These are phyloP conservation scores for Crithidia fasciculata DNA, from an alignment of 208 protist genomes.

Conservation along the genomic window DNA sequence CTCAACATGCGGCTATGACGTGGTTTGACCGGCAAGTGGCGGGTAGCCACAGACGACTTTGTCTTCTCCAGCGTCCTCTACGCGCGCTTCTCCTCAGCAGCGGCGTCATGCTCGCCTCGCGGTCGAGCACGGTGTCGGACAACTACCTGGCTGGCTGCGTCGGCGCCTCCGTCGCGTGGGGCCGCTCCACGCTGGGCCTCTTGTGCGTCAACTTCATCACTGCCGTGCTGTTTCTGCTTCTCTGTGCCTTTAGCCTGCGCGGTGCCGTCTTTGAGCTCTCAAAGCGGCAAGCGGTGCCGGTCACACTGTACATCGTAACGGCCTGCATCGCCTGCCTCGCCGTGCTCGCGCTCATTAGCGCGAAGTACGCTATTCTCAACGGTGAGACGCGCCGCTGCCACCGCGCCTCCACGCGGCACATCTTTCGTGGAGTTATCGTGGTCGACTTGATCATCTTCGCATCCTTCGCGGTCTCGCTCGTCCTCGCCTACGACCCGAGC, in stretches of 20 bases:
- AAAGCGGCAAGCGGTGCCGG: constrained; percentile 58
- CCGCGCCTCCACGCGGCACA: constrained; percentile 14
- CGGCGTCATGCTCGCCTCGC: constrained; percentile 24
- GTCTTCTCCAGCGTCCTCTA: constrained; percentile 62
- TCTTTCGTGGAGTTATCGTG: constrained; percentile 41
- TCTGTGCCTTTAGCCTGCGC: constrained; percentile 48
- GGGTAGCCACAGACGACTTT: constrained; percentile 79
- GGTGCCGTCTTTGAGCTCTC: constrained; percentile 75
- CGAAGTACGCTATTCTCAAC: constrained; percentile 52
- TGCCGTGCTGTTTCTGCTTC: constrained; percentile 45
- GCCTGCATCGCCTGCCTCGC: constrained; percentile 30
- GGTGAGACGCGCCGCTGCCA: constrained; percentile 31
- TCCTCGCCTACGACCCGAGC: constrained; percentile 56
- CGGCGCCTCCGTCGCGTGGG: constrained; percentile 12
- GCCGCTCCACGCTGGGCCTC: constrained; percentile 35
- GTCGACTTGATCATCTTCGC: constrained; percentile 44
- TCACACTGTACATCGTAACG: constrained; percentile 62
- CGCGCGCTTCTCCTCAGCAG: constrained; percentile 35
- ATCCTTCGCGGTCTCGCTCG: constrained; percentile 48
- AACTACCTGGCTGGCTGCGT: constrained; percentile 28
- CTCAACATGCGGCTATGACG: constrained; percentile 65
- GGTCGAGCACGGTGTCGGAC: constrained; percentile 9
- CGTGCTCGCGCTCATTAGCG: constrained; percentile 35
- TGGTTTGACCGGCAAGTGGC: constrained; percentile 81
- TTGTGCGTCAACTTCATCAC: constrained; percentile 40